Evolutionary conservation across 495 filamentous ascomycete species (phyloP), one percentile per base, ranked within the genome.

Genomic region (Annulohypoxylon moriforme): DNA sequence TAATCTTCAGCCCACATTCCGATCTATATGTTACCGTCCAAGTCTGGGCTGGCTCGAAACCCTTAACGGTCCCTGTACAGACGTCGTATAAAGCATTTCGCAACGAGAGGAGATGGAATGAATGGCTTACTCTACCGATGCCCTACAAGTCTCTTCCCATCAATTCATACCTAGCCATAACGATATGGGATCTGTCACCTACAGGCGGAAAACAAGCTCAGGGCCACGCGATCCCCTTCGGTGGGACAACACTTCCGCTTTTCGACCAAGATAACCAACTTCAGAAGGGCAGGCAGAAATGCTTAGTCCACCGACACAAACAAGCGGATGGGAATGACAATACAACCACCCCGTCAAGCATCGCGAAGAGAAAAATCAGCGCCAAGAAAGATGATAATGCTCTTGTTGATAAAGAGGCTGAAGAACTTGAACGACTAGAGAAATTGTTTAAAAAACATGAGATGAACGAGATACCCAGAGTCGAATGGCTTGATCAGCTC

Each of bases 401-500:
- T 80, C 57, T 68, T 60, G 82, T 77, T 68, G 86, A 85, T 81
- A 89, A 81, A 57, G 91, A 93, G 73, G 87, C 87, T 34, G 84
- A 90, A 40, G 94, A 98, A 78, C 81, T 95, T 46, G 92, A 96
- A 66, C 85, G 94, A 14, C 84, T 98, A 44, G 93, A 97, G 76
- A 89, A 89, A 58, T 75, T 98, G 50, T 91, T 99, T 73, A 99
- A 99, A 82, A 96, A 97, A 78, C 96, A 98, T 73, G 96, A 99
- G 77, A 96, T 98, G 90, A 93, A 93, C 22, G 95, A 98, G 73
- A 94, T 99, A 13, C 90, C 92, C 2, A 87, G 92, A 14, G 91
- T 96, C 47, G 94, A 96, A 76, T 98, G 96, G 96, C 87, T 99
- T 56, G 96, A 99, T 76, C 91, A 94, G 69, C 84, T 98, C 65